Conservation (phyloP, 2,329 filamentous ascomycete species). For the Fusarium acutatum region DNA sequence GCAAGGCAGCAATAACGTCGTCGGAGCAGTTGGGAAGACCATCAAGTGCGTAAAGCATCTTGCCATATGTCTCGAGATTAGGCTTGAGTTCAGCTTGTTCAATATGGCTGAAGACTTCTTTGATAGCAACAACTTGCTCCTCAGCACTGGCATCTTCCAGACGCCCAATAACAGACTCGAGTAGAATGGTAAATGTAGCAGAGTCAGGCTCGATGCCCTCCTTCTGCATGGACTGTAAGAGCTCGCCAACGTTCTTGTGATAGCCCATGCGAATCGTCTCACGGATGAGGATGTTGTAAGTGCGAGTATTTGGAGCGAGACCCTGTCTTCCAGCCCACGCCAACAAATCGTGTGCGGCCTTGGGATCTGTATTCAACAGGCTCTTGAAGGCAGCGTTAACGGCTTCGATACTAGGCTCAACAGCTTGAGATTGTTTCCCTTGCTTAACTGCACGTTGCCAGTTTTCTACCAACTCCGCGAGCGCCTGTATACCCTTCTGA, state of each 20-base stretch:
- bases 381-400: slow-evolving; percentile 77
- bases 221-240: slow-evolving; percentile 68
- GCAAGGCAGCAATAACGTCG: slow-evolving; percentile 65
- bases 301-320: slow-evolving; percentile 64
- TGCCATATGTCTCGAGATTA: slow-evolving; percentile 72
- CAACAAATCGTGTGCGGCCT: slow-evolving; percentile 63
- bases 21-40: slow-evolving; percentile 50
- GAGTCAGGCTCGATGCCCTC: slow-evolving; percentile 66
- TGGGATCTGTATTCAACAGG: slow-evolving; percentile 61
- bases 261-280: slow-evolving; percentile 62
- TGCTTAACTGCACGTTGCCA: slow-evolving; percentile 60
- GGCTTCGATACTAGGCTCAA: slow-evolving; percentile 68
- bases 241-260: slow-evolving; percentile 55
- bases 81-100: slow-evolving; percentile 63
- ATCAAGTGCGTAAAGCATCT: slow-evolving; percentile 68
- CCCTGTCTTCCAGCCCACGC: slow-evolving; percentile 65
- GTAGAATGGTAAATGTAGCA: slow-evolving; percentile 77
- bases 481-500: slow-evolving; percentile 66
- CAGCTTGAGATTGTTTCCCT: slow-evolving; percentile 44
- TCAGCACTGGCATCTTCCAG: slow-evolving; percentile 51
- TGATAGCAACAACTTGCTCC: slow-evolving; percentile 62
- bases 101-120: slow-evolving; percentile 66
- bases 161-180: slow-evolving; percentile 64
- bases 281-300: slow-evolving; percentile 76
- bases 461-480: slow-evolving; percentile 70